Evolutionary conservation across 192 early-diverging fungal genomes (phyloP).

Genomic region (Obelidium mucronatum): DNA sequence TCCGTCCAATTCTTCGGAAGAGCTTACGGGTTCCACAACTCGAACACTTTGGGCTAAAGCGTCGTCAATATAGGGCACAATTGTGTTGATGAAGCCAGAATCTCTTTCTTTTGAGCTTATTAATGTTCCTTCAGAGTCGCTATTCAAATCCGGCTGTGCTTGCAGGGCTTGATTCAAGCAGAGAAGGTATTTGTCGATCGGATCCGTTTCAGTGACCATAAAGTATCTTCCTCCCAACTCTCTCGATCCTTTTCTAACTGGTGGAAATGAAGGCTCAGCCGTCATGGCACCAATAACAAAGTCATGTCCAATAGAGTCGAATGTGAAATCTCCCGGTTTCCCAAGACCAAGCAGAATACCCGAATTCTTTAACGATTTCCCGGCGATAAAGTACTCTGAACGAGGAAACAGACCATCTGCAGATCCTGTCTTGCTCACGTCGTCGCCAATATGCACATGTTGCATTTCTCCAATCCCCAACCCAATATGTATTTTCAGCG

Average conservation of each 20-base stretch:
- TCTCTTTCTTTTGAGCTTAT: neutral
- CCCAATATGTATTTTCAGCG: conserved; percentile 39
- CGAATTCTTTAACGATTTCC: conserved; percentile 21
- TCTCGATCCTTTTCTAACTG: conserved; percentile 25
- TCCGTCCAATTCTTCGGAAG: conserved; percentile 11
- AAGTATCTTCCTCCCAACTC: conserved; percentile 26
- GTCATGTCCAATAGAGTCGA: conserved; percentile 24
- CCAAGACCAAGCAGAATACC: conserved; percentile 31
- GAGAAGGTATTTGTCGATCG: conserved; percentile 26
- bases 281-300: conserved; percentile 19
- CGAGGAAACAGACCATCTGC: conserved; percentile 15
- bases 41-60: conserved; percentile 25
- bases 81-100: neutral
- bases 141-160: neutral
- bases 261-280: conserved; percentile 30
- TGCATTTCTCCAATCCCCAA: conserved; percentile 22
- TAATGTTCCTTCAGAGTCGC: conserved; percentile 12
- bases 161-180: conserved; percentile 16
- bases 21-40: neutral
- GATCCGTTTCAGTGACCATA: conserved; percentile 33
- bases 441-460: conserved; percentile 24
- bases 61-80: conserved; percentile 30
- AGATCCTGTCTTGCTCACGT: neutral
- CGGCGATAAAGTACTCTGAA: conserved; percentile 40
- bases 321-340: conserved; percentile 36